Base-by-base conservation (phyloP, 441 rosid genomes). In the Pelargonium myrrhifolium region DNA sequence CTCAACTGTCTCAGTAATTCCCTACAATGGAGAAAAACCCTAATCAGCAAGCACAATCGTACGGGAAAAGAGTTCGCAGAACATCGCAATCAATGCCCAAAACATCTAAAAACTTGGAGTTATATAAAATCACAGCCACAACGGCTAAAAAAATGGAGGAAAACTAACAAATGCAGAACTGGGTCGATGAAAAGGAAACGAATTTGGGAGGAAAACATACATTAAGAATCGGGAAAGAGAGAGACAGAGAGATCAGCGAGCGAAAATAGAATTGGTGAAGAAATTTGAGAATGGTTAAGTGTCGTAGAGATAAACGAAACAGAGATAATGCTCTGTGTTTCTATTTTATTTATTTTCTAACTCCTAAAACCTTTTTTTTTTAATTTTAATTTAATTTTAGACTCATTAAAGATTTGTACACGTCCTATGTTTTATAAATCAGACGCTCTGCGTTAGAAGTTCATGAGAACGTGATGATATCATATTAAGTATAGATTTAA, bases 171-270 rank as follows among this genome's bases (percentile, higher is more conserved):
- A n/a, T 15, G 9, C 58, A 8, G 58, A 51, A 51, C 7, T 51
- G 58, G 58, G 58, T 51, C 53, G 53, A 17, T 51, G 58, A 51
- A 51, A 51, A 51, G 3, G 18, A 1, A 51, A 7, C 17, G 1
- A n/a, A n/a, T 51, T 51, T 51, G 17, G 20, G 18, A 5, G 9
- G 12, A 20, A 51, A 51, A 51, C 58, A 20, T n/a, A 51, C 20
- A 51, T 51, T 51, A 6, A 18, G 21, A 51, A 51, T 51, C 7
- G 58, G 18, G 15, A 14, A 51, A 9, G 58, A 51, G 58, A 51
- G 58, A 51, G 58, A 51, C 58, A 51, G 58, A 51, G 58, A 51
- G 58, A 51, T 51, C 58, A 11, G 53, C 53, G 53, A 45, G 53
- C 53, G 53, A 51, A 51, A 51, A 51, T 51, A 51, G 58, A 14